These are phyloP conservation scores for Quercus aquifolioides DNA, from an alignment of 306 rosid species.

Conservation along the genomic window DNA sequence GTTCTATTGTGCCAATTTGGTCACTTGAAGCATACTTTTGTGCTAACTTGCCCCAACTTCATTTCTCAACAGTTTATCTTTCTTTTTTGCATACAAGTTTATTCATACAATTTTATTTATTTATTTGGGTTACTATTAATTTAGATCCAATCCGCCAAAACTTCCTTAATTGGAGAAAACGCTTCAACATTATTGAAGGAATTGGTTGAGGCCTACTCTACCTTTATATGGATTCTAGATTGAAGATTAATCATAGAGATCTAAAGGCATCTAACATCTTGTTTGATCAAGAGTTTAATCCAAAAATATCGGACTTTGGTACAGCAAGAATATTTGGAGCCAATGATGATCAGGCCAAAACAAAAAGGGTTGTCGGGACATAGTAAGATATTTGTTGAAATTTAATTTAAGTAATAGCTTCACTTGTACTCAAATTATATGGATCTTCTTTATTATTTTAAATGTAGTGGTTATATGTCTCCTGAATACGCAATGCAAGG, in stretches of 20 bases:
- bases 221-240: conserved; percentile 33
- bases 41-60: no score
- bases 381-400: background rate
- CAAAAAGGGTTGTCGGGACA: conserved; percentile 9
- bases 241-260: conserved; percentile 18
- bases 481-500: conserved; percentile 16
- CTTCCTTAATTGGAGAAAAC: conserved; percentile 21
- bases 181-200: conserved; percentile 34
- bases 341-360: background rate
- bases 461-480: conserved; percentile 28
- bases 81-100: no score
- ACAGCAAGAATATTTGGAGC: background rate
- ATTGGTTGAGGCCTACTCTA: conserved; percentile 26
- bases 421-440: no score
- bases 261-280: conserved; percentile 24
- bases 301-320: conserved; percentile 28
- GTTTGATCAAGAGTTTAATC: conserved; percentile 13
- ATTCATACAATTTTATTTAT: background rate
- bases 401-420: background rate
- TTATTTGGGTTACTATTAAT: background rate
- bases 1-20: no score
- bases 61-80: no score
- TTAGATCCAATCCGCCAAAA: background rate
- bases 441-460: background rate
- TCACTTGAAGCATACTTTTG: no score